Percentiles rank a stretch among this genome's conserved stretches.
phyloP scores from a whole-genome alignment of 129 eudicot species.

The Heracleum sosnowskyi region DNA sequence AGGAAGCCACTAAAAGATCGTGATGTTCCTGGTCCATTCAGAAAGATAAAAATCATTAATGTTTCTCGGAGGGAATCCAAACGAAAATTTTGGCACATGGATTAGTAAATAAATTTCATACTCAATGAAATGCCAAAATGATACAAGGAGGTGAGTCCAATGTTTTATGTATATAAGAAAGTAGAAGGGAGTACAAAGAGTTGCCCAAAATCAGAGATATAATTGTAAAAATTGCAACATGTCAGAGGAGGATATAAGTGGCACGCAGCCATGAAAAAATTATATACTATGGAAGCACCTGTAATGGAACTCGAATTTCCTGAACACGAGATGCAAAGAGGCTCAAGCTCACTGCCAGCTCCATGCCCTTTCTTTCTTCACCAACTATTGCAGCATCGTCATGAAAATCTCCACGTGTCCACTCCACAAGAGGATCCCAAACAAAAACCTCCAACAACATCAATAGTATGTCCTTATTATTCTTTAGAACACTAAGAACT shows the following conservation, averaged over 20 bases:
- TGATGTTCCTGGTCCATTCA: slow-evolving; percentile 75
- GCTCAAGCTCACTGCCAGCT: slow-evolving; percentile 98
- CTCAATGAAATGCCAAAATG: background rate
- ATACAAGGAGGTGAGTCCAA: background rate
- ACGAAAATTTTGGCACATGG: background rate
- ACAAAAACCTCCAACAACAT: slow-evolving; percentile 91
- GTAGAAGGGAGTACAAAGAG: background rate
- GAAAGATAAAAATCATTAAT: background rate
- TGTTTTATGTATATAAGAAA: background rate
- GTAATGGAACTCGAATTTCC: slow-evolving; percentile 95
- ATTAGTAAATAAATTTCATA: background rate
- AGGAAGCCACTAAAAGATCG: slow-evolving; percentile 69
- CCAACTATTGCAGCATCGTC: slow-evolving; percentile 99
- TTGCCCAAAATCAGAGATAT: background rate
- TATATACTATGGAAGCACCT: slow-evolving; percentile 42
- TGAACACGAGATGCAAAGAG: slow-evolving; percentile 98
- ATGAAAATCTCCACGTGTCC: slow-evolving; percentile 99
- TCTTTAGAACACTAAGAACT: slow-evolving; percentile 72
- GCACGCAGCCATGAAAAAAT: background rate
- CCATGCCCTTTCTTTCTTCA: slow-evolving; percentile 99
- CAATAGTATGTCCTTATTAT: slow-evolving; percentile 82
- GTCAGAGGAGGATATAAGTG: background rate
- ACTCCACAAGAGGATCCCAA: slow-evolving; percentile 99
- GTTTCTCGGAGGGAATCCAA: background rate
- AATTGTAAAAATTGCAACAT: background rate